Base-by-base conservation (phyloP, 331 rosid species). In the Ulmus americana region DNA sequence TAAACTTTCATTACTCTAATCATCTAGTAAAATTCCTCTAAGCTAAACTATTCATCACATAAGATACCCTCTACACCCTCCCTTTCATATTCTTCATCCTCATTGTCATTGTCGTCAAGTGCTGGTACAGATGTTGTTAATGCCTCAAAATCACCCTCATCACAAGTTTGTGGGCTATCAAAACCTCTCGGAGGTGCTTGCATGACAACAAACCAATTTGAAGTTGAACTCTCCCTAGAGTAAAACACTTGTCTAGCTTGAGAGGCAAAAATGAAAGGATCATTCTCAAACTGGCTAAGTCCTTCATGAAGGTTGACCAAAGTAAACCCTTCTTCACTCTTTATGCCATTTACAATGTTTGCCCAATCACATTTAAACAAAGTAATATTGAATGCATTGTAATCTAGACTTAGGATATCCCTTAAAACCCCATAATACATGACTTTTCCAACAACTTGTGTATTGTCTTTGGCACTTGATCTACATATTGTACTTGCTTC, bases 201-300 rank as follows among this genome's bases (percentile, higher is more conserved):
- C 5, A 65, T 8, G 6, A 55, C 39, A 7, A 65, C 41, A 5
- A 50, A 65, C 58, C 18, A 65, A 10, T 50, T n/a, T 2, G 70
- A 65, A 1, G 15, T 49, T 0, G 39, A 47, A 51, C 43, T 10
- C 9, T 64, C 68, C 4, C 47, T 64, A 12, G 68, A 28, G 5
- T 64, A 64, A 64, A 49, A 48, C 3, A 64, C 61, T 52, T 65
- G 70, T 1, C 42, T 65, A 4, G 28, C 61, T 10, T 65, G 61
- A 3, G 7, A 7, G 16, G 52, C 70, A 39, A 65, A 55, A 1
- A 65, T 51, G 50, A 65, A 65, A 4, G 59, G n/a, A 10, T 65
- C 52, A 12, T 14, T 52, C 0, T 8, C 9, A 52, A 50, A 65
- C 10, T 65, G 59, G 40, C 5, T 12, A 9, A 48, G 70, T 3